Conservation (phyloP, 192 early-diverging fungal genomes). For the Fimicolochytrium jonesii region DNA sequence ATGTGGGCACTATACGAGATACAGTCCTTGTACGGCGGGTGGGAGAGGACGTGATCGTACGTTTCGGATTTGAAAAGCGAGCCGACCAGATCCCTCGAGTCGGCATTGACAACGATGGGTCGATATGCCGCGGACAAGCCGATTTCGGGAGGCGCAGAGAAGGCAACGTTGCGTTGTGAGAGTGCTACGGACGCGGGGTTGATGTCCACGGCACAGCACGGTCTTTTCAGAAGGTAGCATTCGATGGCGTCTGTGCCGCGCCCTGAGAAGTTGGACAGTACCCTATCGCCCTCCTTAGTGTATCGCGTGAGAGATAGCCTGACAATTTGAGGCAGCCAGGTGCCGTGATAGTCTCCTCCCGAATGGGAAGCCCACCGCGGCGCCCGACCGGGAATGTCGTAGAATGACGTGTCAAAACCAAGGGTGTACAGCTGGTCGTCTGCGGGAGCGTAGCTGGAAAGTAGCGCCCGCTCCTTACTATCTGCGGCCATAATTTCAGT, state of each 20-base stretch:
- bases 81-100: conserved; percentile 65
- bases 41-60: conserved; percentile 86
- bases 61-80: conserved; percentile 66
- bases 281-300: conserved; percentile 68
- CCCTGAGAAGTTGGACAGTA: conserved; percentile 90
- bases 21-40: conserved; percentile 92
- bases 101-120: conserved; percentile 77
- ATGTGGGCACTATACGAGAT: conserved; percentile 57
- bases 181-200: conserved; percentile 81
- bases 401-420: conserved; percentile 75
- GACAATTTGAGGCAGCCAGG: conserved; percentile 91
- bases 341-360: conserved; percentile 90
- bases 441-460: conserved; percentile 61
- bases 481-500: conserved; percentile 34
- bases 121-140: conserved; percentile 70
- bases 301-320: conserved; percentile 69
- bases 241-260: conserved; percentile 93
- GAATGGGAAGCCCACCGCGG: conserved; percentile 67
- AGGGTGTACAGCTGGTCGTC: conserved; percentile 71
- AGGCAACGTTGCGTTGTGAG: conserved; percentile 81
- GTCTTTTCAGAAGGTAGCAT: conserved; percentile 72
- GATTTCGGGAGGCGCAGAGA: conserved; percentile 61
- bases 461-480: conserved; percentile 13
- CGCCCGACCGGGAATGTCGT: conserved; percentile 86
- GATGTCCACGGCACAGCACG: conserved; percentile 80